Conservation (phyloP, 225 moss, liverwort and hornwort species). For the Pseudoscleropodium purum region DNA sequence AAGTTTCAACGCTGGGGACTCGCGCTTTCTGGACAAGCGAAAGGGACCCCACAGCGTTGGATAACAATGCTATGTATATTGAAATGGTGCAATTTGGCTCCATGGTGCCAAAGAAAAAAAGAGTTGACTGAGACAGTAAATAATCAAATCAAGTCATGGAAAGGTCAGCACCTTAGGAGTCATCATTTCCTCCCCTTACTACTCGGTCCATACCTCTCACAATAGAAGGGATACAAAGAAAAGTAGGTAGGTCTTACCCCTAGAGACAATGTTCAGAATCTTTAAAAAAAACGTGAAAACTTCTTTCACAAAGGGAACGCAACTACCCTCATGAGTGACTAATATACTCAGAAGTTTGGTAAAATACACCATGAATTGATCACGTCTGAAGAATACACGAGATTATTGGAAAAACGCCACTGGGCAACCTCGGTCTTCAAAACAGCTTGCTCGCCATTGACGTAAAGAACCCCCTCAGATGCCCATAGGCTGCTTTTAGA, state of each 20-base stretch:
- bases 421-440: constrained; percentile 23
- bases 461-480: constrained; percentile 45
- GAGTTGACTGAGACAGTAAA: neutral
- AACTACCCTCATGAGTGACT: neutral
- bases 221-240: neutral
- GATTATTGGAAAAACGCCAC: neutral
- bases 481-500: constrained; percentile 36
- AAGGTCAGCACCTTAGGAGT: neutral
- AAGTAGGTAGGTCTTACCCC: neutral
- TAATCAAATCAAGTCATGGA: neutral
- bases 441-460: constrained; percentile 52
- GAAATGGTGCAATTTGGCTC: neutral
- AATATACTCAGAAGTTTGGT: neutral
- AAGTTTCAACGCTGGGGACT: too few relatives aligned
- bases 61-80: neutral
- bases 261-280: neutral
- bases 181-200: neutral
- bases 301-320: neutral
- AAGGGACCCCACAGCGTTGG: too few relatives aligned
- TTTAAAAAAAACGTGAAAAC: neutral
- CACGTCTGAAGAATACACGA: neutral
- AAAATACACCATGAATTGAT: constrained; percentile 10
- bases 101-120: neutral
- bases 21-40: too few relatives aligned
- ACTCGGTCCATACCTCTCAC: neutral